Base-by-base conservation (phyloP, 805 yeast species). In the Cyberlindnera maclurae region DNA sequence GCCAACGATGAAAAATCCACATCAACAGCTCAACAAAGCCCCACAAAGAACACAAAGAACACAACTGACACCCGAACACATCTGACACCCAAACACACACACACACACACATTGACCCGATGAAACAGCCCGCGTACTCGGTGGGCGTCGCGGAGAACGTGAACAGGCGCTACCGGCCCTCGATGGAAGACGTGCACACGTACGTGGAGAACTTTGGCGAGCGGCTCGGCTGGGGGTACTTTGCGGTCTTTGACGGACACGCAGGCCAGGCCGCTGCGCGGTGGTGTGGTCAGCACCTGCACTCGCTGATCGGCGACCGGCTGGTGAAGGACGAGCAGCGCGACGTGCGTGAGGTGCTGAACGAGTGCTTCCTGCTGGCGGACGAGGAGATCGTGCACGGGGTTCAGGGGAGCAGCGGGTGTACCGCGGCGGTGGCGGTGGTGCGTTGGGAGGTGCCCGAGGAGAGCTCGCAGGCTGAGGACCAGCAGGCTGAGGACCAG, bases 111-210 rank as follows among this genome's bases (percentile, higher is more conserved):
- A 20, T 20, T 20, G 24, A n/a, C 24, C 5, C 24, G 8, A 20
- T 20, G 24, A 20, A 20, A 20, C 24, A 83, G 30, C 67, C 82
- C 15, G 78, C 88, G 2, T 90, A 86, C 59, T 66, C 68, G 33
- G 96, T 88, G 12, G 97, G 97, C 4, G 95, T 90, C 8, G 77
- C 94, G n/a, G 96, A 88, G 50, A 89, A 87, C 59, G 78, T 80
- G 46, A 93, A 93, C 60, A 61, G 76, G 12, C 75, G 82, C 46
- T 89, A 78, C 57, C 70, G 98, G 41, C 77, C 82, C 37, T 77
- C 88, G 22, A 90, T 90, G 98, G 98, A 90, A 58, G 98, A 90
- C 59, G 93, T 90, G 7, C 97, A 90, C 59, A 84, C 94, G 0
- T 86, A 83, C 52, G 87, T 88, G 29, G 88, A 93, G 48, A 88